Base-by-base conservation (phyloP, 2,329 filamentous ascomycete genomes). In the Aspergillus bombycis region DNA sequence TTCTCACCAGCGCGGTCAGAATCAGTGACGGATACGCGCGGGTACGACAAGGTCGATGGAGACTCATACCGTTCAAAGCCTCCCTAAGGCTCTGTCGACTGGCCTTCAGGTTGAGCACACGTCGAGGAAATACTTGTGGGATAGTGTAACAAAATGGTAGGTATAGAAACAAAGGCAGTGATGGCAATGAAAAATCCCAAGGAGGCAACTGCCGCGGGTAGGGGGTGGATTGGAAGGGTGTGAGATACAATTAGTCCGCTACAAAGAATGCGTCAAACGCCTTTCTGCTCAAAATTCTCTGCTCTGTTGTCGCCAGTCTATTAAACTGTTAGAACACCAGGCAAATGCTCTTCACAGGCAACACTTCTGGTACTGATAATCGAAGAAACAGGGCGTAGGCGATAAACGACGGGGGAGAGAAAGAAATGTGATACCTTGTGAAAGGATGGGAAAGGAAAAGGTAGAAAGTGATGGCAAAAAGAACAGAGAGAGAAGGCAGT, bases 11-110 rank as follows among this genome's bases (percentile, higher is more conserved):
- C 26, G 30, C 8, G 34, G 36, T 60, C 26, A 52, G 43, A 41
- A 19, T 60, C 23, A 60, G 36, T 30, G 32, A 30, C 11, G 41
- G 36, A 32, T 30, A 52, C 4, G 10, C 48, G 34, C 8, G 38
- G 7, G 52, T 38, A 9, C 48, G 6, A 34, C 14, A 7, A 21
- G 7, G 12, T 41, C 5, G n/a, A n/a, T 23, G 48, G 32, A 34
- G 36, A 16, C n/a, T 36, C 61, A 41, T 57, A 63, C 61, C 61
- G 46, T 63, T 19, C 12, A 28, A 48, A 63, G 50, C 53, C 57
- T 55, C n/a, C 14, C 19, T 16, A 45, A 57, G 57, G 53, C 61
- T 63, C 41, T 32, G 8, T 7, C 38, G 5, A 41, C 14, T 36
- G 23, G 2, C 48, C 28, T 36, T 60, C 34, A 41, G 28, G 26